These are phyloP conservation scores for Holtermannia corniformis DNA, from an alignment of 768 basidiomycete genomes.

Conservation along the genomic window DNA sequence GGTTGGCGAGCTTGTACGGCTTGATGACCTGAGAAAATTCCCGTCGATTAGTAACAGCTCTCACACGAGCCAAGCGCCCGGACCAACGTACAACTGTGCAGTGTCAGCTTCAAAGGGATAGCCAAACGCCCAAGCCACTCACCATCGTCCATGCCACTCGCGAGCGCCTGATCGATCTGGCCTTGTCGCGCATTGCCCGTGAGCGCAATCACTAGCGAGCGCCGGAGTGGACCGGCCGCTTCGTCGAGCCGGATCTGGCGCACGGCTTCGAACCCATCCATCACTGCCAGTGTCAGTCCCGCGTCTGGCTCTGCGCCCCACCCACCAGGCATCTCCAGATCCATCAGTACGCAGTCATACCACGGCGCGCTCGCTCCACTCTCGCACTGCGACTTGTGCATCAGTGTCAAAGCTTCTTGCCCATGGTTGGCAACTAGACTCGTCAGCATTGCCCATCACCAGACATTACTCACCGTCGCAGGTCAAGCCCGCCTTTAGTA, in stretches of 20 bases:
- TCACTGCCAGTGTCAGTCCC: constrained; percentile 12
- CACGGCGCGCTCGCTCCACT: constrained; percentile 10
- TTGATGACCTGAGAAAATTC: constrained; percentile 15
- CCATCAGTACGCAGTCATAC: constrained; percentile 33
- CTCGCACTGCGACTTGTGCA: constrained; percentile 23
- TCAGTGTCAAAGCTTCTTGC: constrained; percentile 29
- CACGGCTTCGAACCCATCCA: constrained; percentile 38
- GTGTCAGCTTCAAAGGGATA: neutral
- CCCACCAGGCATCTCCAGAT: constrained; percentile 37
- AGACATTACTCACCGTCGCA: constrained; percentile 23
- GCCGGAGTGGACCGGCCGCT: constrained; percentile 14
- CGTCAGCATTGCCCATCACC: neutral
- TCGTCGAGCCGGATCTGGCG: constrained; percentile 27
- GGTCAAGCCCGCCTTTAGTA: constrained; percentile 33
- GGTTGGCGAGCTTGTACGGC: constrained; percentile 15
- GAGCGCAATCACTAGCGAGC: constrained; percentile 30
- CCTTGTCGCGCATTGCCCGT: constrained; percentile 33
- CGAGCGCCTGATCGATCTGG: constrained; percentile 29
- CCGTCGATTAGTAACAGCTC: neutral
- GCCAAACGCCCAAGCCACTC: constrained; percentile 1
- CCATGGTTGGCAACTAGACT: constrained; percentile 28
- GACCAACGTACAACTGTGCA: neutral
- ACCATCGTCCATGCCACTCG: constrained; percentile 30
- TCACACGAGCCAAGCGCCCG: neutral
- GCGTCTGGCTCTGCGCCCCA: neutral